Conservation (phyloP, 1,284 basidiomycete species). For the Trametes polyzona region DNA sequence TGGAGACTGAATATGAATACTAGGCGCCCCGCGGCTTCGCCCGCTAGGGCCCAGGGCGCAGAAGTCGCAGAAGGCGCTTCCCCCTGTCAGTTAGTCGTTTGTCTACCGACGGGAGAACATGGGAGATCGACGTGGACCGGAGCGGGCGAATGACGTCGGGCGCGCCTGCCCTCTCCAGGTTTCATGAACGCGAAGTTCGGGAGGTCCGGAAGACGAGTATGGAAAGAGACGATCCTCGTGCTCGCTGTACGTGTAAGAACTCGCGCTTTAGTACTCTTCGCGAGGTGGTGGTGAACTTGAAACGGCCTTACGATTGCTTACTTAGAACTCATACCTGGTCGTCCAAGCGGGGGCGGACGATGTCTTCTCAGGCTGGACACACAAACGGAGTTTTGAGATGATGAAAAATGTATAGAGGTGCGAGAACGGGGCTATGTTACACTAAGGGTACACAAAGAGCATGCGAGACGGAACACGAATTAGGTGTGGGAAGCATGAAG, state of each 20-base stretch:
- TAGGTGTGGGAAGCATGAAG: background rate
- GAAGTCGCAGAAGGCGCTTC: no score
- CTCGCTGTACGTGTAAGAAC: background rate
- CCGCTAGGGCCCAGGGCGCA: no score
- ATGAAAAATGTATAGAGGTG: background rate
- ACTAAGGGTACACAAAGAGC: background rate
- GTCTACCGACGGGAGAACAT: background rate
- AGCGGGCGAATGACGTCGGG: background rate
- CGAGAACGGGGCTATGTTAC: background rate
- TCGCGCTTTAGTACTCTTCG: background rate
- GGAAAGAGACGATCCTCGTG: background rate
- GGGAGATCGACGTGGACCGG: background rate
- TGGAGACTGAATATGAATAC: no score
- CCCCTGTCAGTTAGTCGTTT: slow-evolving; percentile 7
- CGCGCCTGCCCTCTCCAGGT: no score
- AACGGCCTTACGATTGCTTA: no score
- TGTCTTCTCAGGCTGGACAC: no score
- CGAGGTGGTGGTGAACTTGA: background rate
- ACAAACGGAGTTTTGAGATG: background rate
- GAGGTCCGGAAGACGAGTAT: background rate
- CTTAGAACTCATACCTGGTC: no score
- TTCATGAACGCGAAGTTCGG: no score
- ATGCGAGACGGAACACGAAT: background rate
- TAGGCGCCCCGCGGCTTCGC: no score
- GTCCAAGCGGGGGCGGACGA: no score